These are phyloP conservation scores for Bipolaris oryzae DNA, from an alignment of 2,329 filamentous ascomycete species.

Conservation along the genomic window DNA sequence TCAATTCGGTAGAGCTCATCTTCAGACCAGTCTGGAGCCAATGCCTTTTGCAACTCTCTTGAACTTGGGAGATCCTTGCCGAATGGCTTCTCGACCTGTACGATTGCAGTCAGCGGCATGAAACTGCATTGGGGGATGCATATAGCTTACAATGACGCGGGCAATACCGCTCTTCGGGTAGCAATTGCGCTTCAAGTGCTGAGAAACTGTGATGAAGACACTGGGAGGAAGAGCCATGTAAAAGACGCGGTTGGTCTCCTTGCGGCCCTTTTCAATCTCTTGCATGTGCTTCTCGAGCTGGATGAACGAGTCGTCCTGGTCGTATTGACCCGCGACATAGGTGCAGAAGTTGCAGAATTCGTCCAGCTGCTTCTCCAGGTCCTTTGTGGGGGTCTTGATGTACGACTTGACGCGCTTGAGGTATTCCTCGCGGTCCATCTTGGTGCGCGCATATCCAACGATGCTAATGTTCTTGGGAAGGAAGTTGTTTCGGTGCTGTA, in stretches of 20 bases:
- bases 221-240: conserved; percentile 99
- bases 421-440: conserved; percentile 98
- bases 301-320: conserved; percentile 93
- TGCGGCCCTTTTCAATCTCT: conserved; percentile 79
- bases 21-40: conserved; percentile 98
- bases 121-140: conserved; percentile 6
- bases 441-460: conserved; percentile 97
- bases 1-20: conserved; percentile 99
- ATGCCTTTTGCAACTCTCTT: conserved; percentile 88
- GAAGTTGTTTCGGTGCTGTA: conserved; percentile 96
- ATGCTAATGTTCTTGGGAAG: conserved; percentile 95
- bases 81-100: conserved; percentile 96
- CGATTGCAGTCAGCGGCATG: conserved; percentile 22
- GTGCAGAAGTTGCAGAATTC: conserved; percentile 88
- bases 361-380: conserved; percentile 91
- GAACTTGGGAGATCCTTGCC: conserved; percentile 96
- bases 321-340: conserved; percentile 97
- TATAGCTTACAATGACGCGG: conserved; percentile 79
- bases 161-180: conserved; percentile 91
- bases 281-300: conserved; percentile 84
- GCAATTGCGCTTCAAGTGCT: conserved; percentile 96
- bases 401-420: conserved; percentile 93
- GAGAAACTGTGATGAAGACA: conserved; percentile 96
- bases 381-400: conserved; percentile 98
- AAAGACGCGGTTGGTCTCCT: conserved; percentile 90